A percentile compares a stretch with the other conserved stretches of the same genome.
phyloP scores from a whole-genome alignment of 305 asterid species.

The Fraxinus sp. region DNA sequence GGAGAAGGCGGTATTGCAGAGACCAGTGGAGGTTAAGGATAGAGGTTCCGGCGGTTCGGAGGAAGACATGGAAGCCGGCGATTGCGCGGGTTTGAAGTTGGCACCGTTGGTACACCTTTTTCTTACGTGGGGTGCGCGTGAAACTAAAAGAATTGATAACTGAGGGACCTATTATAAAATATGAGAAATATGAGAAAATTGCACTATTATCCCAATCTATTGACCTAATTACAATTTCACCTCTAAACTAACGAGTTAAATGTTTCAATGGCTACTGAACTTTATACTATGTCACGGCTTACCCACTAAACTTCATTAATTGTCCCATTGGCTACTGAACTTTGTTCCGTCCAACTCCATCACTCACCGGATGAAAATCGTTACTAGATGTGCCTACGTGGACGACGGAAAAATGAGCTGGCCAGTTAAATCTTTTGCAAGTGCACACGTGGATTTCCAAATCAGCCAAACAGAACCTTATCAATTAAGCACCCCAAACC shows the following conservation, averaged over 20 bases:
- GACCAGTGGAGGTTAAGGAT: slow-evolving; percentile 49
- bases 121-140: background rate
- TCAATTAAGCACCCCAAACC: too few relatives aligned
- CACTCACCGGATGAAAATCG: too few relatives aligned
- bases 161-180: background rate
- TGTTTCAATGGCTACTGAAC: too few relatives aligned
- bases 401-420: too few relatives aligned
- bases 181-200: background rate
- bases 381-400: too few relatives aligned
- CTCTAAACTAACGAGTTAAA: background rate
- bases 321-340: too few relatives aligned
- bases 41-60: slow-evolving; percentile 39
- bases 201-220: background rate
- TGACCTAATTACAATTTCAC: background rate
- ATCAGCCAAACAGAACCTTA: too few relatives aligned
- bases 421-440: too few relatives aligned
- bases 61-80: slow-evolving; percentile 39
- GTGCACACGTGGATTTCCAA: too few relatives aligned
- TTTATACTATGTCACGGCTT: too few relatives aligned
- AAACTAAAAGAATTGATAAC: background rate
- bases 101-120: background rate
- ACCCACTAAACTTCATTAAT: too few relatives aligned
- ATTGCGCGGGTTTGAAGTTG: background rate
- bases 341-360: too few relatives aligned
- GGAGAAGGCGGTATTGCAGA: slow-evolving; percentile 50